Evolutionary conservation across 2,329 filamentous ascomycete species (phyloP), one percentile per base, ranked within the genome.

Genomic region (Massarina eburnea): DNA sequence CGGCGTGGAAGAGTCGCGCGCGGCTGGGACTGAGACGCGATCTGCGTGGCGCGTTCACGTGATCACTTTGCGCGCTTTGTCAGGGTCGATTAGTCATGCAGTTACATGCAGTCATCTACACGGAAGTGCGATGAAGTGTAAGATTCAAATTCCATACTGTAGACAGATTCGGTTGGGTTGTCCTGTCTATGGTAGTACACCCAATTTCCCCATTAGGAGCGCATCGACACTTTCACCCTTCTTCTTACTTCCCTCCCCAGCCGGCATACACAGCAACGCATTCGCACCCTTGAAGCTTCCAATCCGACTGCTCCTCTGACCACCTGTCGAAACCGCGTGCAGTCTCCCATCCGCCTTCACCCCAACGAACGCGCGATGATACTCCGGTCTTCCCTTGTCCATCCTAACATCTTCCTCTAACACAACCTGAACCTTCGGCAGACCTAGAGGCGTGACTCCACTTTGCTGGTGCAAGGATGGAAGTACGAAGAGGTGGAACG

Each of bases 401-500:
- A 89, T 78, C 1, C 75, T 72, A 41, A 97, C 83, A 36, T 89
- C 82, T 46, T 94, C 85, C 0, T 83, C 82, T 20, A 96, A 66
- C 1, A 76, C 73, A 0, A 94, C 91, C 2, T 82, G 81, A 0
- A 95, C 82, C 39, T 76, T 82, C 1, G 91, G 84, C 14, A 96
- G 73, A 0, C 91, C 90, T 0, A 76, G 75, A 0, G 83, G 83
- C 32, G 71, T 72, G 18, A 91, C 75, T 0, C 91, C 94, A 9
- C 83, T 80, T 57, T 88, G 78, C 55, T 87, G 84, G 62, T 95
- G 90, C 48, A 99, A 73, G 0, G 88, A 84, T 0, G 94, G 94
- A 9, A 99, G 77, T 8, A 97, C 91, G 69, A 99, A 97, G 1
- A 99, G 81, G 63, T 97, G 89, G 61, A 95, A 90, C 0, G 92